Percentiles rank a stretch among this genome's conserved stretches.
Evolutionary conservation across 2,329 filamentous ascomycete genomes (phyloP).

Genomic region (Penicillium digitatum): DNA sequence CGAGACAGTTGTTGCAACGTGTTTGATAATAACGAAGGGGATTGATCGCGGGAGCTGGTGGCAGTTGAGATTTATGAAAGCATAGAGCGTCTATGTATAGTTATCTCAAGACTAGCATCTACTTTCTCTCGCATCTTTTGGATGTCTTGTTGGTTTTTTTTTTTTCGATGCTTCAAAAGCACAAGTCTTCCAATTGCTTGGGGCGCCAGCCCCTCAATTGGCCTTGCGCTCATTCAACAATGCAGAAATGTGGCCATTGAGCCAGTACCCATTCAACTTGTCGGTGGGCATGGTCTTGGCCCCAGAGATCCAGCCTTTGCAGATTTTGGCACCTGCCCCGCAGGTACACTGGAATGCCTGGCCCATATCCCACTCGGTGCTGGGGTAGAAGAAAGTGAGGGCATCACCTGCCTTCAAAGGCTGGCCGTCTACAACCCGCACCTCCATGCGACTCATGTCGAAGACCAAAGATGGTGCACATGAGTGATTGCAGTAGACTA

Average conservation of each 20-base stretch:
- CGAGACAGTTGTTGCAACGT: slow-evolving; percentile 54
- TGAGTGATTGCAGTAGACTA: slow-evolving; percentile 57
- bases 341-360: slow-evolving; percentile 46
- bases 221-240: slow-evolving; percentile 24
- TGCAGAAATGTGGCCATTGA: slow-evolving; percentile 43
- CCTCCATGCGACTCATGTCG: slow-evolving; percentile 47
- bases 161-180: neutral
- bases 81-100: neutral
- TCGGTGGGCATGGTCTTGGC: slow-evolving; percentile 36
- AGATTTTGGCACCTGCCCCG: slow-evolving; percentile 33
- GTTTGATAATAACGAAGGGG: slow-evolving; percentile 61
- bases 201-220: slow-evolving; percentile 3
- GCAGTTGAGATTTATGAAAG: slow-evolving; percentile 1
- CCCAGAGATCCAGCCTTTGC: slow-evolving; percentile 41
- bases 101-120: slow-evolving; percentile 4
- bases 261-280: slow-evolving; percentile 38
- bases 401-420: slow-evolving; percentile 41
- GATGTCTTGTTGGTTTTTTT: neutral
- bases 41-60: slow-evolving; percentile 34
- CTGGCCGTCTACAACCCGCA: slow-evolving; percentile 38
- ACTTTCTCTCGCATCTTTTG: neutral
- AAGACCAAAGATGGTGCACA: slow-evolving; percentile 53
- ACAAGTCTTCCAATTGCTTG: neutral
- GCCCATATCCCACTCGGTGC: slow-evolving; percentile 50
- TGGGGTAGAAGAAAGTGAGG: slow-evolving; percentile 50